A percentile compares a stretch with the other conserved stretches of the same genome.
phyloP scores from a whole-genome alignment of 2,329 filamentous ascomycete genomes.

The Trichoderma afroharzianum region DNA sequence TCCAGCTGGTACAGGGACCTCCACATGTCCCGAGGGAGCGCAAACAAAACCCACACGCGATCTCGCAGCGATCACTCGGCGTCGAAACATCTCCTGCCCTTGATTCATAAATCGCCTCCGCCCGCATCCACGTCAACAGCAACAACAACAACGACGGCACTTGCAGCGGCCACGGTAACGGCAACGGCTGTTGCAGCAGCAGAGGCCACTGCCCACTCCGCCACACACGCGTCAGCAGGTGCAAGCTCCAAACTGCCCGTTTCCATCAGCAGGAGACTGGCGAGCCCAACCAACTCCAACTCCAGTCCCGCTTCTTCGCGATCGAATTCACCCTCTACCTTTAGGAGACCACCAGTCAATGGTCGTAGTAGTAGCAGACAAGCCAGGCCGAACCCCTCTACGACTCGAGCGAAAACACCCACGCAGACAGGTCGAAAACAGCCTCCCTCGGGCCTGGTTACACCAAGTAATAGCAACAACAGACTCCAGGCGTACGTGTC shows the following conservation, averaged over 20 bases:
- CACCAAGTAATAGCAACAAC: slow-evolving; percentile 51
- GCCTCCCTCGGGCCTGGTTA: slow-evolving; percentile 40
- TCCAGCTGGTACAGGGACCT: slow-evolving; percentile 60
- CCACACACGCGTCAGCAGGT: slow-evolving; percentile 24
- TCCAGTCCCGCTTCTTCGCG: slow-evolving; percentile 50
- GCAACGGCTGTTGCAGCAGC: slow-evolving; percentile 5
- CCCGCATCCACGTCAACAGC: not conserved
- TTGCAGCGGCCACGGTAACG: not conserved
- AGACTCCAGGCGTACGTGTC: slow-evolving; percentile 72
- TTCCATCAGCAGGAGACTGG: slow-evolving; percentile 41
- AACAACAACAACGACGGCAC: not conserved
- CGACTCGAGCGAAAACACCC: slow-evolving; percentile 39
- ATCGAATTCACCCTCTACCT: slow-evolving; percentile 52
- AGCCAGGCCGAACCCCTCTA: slow-evolving; percentile 36
- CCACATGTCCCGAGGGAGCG: slow-evolving; percentile 25
- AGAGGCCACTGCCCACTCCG: slow-evolving; percentile 19
- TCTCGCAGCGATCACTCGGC: slow-evolving; percentile 59
- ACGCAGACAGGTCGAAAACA: slow-evolving; percentile 37
- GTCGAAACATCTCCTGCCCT: slow-evolving; percentile 31
- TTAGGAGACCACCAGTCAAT: slow-evolving; percentile 41
- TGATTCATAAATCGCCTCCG: slow-evolving; percentile 31
- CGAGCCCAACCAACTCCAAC: slow-evolving; percentile 40
- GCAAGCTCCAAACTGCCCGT: slow-evolving; percentile 44
- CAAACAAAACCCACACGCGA: slow-evolving; percentile 40
- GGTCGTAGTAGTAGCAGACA: slow-evolving; percentile 30